phyloP scores from a whole-genome alignment of 106 monocot species.

The Apostasia shenzhenica region DNA sequence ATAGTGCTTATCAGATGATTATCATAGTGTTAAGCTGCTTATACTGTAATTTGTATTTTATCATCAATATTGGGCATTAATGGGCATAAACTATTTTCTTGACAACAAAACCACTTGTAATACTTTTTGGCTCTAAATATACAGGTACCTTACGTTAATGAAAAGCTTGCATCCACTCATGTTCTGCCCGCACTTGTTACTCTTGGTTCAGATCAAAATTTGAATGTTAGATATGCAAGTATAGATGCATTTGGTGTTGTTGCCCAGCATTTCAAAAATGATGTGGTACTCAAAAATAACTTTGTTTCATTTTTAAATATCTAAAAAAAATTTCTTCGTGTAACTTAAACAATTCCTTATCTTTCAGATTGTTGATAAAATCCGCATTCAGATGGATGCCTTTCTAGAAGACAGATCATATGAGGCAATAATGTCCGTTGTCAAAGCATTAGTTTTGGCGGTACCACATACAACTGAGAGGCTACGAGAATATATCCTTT shows the following conservation, averaged over 20 bases:
- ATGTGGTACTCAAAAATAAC: slow-evolving; percentile 42
- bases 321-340: neutral
- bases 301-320: slow-evolving; percentile 2
- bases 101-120: too few species aligned
- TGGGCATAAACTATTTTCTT: neutral
- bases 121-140: neutral
- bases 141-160: slow-evolving; percentile 86
- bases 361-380: slow-evolving; percentile 87
- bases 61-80: neutral
- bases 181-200: slow-evolving; percentile 92
- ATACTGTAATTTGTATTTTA: too few species aligned
- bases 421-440: slow-evolving; percentile 81
- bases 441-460: slow-evolving; percentile 63
- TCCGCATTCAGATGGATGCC: slow-evolving; percentile 97
- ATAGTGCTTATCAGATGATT: too few species aligned
- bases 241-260: slow-evolving; percentile 96
- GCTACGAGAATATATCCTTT: slow-evolving; percentile 95
- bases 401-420: slow-evolving; percentile 98
- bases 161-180: slow-evolving; percentile 89
- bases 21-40: too few species aligned
- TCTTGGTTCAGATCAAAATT: slow-evolving; percentile 95
- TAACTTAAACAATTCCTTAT: neutral
- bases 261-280: slow-evolving; percentile 95
- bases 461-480: slow-evolving; percentile 93
- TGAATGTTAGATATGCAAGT: slow-evolving; percentile 91